Evolutionary conservation across 192 early-diverging fungal species (phyloP), one percentile per base, ranked within the genome.

Genomic region (Entrophospora sp.): DNA sequence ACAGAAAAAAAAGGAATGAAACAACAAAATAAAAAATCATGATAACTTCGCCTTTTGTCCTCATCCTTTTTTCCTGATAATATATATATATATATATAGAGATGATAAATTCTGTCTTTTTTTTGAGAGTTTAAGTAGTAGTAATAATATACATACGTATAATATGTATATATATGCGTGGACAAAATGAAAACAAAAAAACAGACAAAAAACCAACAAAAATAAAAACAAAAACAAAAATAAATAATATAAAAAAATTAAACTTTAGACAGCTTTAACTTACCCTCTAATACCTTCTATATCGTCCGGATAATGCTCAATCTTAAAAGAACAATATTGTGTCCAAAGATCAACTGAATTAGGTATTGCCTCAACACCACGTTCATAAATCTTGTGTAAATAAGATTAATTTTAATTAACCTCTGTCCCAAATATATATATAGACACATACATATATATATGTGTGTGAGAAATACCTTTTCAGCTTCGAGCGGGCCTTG

Each of bases 291-390:
- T 82, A 3, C 49, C 69, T 12, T 75, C 79, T n/a, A 61, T 67
- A 31, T 85, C 80, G 34, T 78, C 76, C n/a, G 66, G 67, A 40
- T 73, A 72, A 37, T 85, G 72, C 20, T 85, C 79, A 51, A 85
- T 76, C 55, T 80, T 81, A 67, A 89, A 87, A 7, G 77, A 61
- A 64, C 80, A 79, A 68, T 86, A 89, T 53, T 89, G 87, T 10
- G 75, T 83, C 88, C 88, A 89, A 6, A 89, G 71, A 48, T 89
- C 88, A 18, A 87, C 77, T 30, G 82, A 85, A 69, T 87, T 87
- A 38, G 76, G 71, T 52, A 89, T 88, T 8, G 84, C 77, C 31
- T 57, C 66, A 3, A 89, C 84, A 5, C 83, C 88, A n/a, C 85
- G 73, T 66, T 88, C 87, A 73, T 79, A 89, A 45, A 88, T 80